Percentiles rank a stretch among this genome's conserved stretches.
Evolutionary conservation across 2,329 filamentous ascomycete genomes (phyloP).

Genomic region (Hypoxylon sp.): DNA sequence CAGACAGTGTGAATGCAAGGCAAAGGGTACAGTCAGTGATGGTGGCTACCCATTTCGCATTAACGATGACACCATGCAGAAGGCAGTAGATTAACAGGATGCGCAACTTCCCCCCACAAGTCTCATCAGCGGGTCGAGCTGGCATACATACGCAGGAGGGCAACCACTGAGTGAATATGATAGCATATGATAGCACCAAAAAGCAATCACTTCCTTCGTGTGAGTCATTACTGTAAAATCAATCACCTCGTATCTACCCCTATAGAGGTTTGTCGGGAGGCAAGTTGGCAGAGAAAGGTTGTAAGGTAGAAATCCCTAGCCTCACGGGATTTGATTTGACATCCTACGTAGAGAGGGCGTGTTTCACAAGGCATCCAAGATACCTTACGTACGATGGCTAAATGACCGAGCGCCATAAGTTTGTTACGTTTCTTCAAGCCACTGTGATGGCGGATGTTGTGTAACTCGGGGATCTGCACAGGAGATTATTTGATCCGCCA

Average conservation of each 20-base stretch:
- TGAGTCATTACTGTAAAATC: slow-evolving; percentile 19
- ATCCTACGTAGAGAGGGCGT: slow-evolving; percentile 13
- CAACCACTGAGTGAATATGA: slow-evolving; percentile 2
- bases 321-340: slow-evolving; percentile 28
- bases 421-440: slow-evolving; percentile 41
- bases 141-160: neutral
- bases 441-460: slow-evolving; percentile 43
- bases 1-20: slow-evolving; percentile 38
- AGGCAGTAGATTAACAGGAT: neutral
- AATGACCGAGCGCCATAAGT: slow-evolving; percentile 25
- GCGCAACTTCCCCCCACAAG: neutral
- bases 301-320: slow-evolving; percentile 13
- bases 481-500: slow-evolving; percentile 47
- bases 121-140: slow-evolving; percentile 3
- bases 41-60: slow-evolving; percentile 15
- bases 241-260: slow-evolving; percentile 4
- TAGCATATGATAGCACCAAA: neutral
- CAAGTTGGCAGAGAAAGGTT: slow-evolving; percentile 10
- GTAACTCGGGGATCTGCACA: slow-evolving; percentile 48
- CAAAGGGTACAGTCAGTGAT: slow-evolving; percentile 36
- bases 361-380: slow-evolving; percentile 28
- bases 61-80: slow-evolving; percentile 12
- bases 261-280: slow-evolving; percentile 16
- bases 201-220: slow-evolving; percentile 10
- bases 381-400: slow-evolving; percentile 13